phyloP scores from a whole-genome alignment of 2,329 filamentous ascomycete species.

The Trichoderma atrobrunneum region DNA sequence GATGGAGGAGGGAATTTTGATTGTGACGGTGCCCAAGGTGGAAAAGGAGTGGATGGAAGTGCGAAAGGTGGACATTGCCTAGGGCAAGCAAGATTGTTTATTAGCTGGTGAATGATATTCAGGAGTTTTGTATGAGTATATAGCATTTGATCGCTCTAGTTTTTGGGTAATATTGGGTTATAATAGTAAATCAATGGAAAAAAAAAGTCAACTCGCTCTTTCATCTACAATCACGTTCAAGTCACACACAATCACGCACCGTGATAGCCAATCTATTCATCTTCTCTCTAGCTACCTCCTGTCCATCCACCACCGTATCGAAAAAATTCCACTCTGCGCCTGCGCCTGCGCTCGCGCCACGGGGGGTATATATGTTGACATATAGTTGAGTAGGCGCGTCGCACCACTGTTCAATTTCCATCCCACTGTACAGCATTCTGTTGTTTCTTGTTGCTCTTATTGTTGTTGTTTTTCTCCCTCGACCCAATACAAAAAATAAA shows the following conservation, averaged over 20 bases:
- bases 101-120: not conserved
- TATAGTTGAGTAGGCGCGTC: slow-evolving; percentile 28
- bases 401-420: slow-evolving; percentile 8
- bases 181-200: not conserved
- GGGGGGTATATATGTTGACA: slow-evolving; percentile 35
- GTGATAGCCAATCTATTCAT: slow-evolving; percentile 15
- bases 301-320: slow-evolving; percentile 16
- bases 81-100: not conserved
- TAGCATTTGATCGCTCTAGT: not conserved
- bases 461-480: not conserved
- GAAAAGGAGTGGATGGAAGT: slow-evolving; percentile 65
- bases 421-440: slow-evolving; percentile 13
- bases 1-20: slow-evolving; percentile 74
- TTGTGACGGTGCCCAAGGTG: slow-evolving; percentile 73
- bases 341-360: slow-evolving; percentile 33
- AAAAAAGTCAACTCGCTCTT: not conserved
- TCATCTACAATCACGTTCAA: not conserved
- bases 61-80: slow-evolving; percentile 54
- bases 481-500: not conserved
- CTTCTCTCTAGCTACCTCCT: not conserved
- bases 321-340: slow-evolving; percentile 24
- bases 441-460: not conserved
- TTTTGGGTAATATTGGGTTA: not conserved
- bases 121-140: not conserved
- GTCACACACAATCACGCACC: not conserved